Percentiles rank a stretch among this genome's conserved stretches.
Evolutionary conservation across 2,329 filamentous ascomycete genomes (phyloP).

Genomic region (Microdochium trichocladiopsis): DNA sequence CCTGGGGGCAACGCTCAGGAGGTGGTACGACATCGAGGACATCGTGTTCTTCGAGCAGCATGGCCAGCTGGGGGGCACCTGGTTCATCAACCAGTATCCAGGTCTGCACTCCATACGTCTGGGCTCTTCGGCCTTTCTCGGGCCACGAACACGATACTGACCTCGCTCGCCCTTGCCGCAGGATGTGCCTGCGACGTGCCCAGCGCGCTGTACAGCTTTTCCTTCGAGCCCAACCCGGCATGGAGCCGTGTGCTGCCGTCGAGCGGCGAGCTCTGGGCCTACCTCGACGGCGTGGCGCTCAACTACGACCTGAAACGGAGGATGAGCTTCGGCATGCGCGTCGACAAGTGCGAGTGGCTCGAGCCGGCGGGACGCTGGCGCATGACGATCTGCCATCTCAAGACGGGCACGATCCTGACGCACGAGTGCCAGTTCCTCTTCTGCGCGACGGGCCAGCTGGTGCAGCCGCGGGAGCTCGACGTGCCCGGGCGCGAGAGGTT

Average conservation of each 20-base stretch:
- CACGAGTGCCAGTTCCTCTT: slow-evolving; percentile 35
- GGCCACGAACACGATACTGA: neutral
- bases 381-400: slow-evolving; percentile 16
- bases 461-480: slow-evolving; percentile 21
- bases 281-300: slow-evolving; percentile 44
- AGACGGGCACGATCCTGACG: slow-evolving; percentile 10
- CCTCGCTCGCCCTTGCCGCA: neutral
- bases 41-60: slow-evolving; percentile 55
- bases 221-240: slow-evolving; percentile 51
- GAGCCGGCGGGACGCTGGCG: slow-evolving; percentile 25
- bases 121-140: neutral
- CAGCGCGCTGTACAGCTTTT: slow-evolving; percentile 47
- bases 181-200: slow-evolving; percentile 49
- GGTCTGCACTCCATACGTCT: slow-evolving; percentile 19
- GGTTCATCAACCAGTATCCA: slow-evolving; percentile 57
- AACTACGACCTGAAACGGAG: slow-evolving; percentile 31
- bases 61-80: slow-evolving; percentile 53
- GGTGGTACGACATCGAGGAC: slow-evolving; percentile 49
- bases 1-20: slow-evolving; percentile 50
- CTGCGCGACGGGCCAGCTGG: slow-evolving; percentile 24
- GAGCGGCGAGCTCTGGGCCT: slow-evolving; percentile 47
- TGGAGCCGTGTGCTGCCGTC: slow-evolving; percentile 53
- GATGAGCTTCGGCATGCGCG: slow-evolving; percentile 29
- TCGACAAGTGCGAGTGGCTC: slow-evolving; percentile 30
- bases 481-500: slow-evolving; percentile 21